These are phyloP conservation scores for Uncinocarpus reesii DNA, from an alignment of 2,329 filamentous ascomycete species.

Conservation along the genomic window DNA sequence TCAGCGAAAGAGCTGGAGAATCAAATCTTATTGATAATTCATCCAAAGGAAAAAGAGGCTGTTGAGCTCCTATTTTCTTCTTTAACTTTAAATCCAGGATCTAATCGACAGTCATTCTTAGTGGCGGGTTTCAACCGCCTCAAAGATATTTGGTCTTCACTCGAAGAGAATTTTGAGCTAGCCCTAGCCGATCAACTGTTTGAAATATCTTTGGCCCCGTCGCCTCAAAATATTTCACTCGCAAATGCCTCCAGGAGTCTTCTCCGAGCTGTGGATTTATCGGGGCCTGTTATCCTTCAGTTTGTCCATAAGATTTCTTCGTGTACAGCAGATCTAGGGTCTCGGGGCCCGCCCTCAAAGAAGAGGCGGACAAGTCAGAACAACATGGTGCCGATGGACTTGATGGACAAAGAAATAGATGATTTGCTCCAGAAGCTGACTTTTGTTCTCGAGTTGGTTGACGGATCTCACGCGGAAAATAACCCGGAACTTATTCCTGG, in stretches of 20 bases:
- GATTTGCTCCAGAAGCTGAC: constrained; percentile 65
- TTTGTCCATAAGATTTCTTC: constrained; percentile 67
- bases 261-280: constrained; percentile 61
- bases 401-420: constrained; percentile 56
- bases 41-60: constrained; percentile 49
- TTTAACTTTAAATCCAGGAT: constrained; percentile 36
- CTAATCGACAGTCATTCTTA: constrained; percentile 47
- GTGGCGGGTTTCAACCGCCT: constrained; percentile 59
- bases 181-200: constrained; percentile 32
- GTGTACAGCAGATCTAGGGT: constrained; percentile 57
- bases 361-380: constrained; percentile 66
- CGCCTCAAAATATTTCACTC: constrained; percentile 22
- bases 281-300: constrained; percentile 58
- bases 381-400: constrained; percentile 52
- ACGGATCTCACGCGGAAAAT: constrained; percentile 63
- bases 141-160: constrained; percentile 56
- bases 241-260: constrained; percentile 47
- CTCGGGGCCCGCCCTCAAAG: constrained; percentile 64
- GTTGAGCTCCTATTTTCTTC: constrained; percentile 45
- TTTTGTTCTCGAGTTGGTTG: constrained; percentile 78
- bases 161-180: constrained; percentile 31
- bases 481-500: constrained; percentile 66
- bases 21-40: constrained; percentile 44
- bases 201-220: constrained; percentile 31
- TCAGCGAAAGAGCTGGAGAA: constrained; percentile 42